Conservation (phyloP, 805 yeast species). For the Candida silvatica region DNA sequence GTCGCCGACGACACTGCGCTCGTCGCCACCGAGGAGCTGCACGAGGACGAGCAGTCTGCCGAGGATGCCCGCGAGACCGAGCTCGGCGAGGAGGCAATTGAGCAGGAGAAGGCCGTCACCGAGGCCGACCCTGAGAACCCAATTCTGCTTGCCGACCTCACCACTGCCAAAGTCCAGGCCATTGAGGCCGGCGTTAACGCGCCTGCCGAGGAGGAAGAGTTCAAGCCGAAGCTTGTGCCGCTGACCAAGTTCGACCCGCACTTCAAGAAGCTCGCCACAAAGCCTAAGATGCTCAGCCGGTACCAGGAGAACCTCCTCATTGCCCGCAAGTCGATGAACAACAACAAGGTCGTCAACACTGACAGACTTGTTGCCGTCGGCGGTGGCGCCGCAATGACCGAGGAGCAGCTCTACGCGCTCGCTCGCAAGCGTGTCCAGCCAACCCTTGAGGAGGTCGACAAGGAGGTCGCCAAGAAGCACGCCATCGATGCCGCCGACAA, state of each 20-base stretch:
- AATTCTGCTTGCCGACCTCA: not conserved
- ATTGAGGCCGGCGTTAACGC: constrained; percentile 4
- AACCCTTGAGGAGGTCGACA: constrained; percentile 40
- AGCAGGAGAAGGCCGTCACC: constrained; percentile 3
- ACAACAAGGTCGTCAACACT: constrained; percentile 36
- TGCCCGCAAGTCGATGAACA: constrained; percentile 37
- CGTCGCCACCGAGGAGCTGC: no score
- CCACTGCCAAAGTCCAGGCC: not conserved
- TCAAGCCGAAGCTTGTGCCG: constrained; percentile 14
- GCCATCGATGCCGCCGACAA: constrained; percentile 31
- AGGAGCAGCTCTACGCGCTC: constrained; percentile 45
- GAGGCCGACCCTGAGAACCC: not conserved
- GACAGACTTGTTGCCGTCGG: constrained; percentile 43
- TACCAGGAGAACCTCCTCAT: constrained; percentile 41
- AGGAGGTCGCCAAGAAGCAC: constrained; percentile 36
- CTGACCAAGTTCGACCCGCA: constrained; percentile 22
- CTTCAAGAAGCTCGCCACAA: constrained; percentile 30
- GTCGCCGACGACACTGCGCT: no score
- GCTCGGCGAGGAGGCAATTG: constrained; percentile 4
- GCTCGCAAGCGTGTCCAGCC: constrained; percentile 51
- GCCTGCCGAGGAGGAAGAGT: constrained; percentile 25
- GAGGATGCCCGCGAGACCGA: no score
- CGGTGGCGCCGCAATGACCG: constrained; percentile 39
- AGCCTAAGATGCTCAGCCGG: constrained; percentile 39
- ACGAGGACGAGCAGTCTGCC: no score